Base-by-base conservation (phyloP, 2,329 filamentous ascomycete genomes). In the Cladosporium austrohemisphaericum region DNA sequence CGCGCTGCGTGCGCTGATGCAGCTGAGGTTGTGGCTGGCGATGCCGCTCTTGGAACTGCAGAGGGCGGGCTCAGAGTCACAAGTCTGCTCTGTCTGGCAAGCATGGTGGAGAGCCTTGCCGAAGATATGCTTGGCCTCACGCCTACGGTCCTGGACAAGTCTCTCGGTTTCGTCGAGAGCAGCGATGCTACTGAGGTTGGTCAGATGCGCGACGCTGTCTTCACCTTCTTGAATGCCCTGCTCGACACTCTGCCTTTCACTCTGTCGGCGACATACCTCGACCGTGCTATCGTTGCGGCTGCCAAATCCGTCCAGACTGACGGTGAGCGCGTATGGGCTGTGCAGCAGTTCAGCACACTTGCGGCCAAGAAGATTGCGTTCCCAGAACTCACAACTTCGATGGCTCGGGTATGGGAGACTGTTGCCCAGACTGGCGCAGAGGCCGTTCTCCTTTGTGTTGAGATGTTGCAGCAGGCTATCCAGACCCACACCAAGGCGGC, bases 211-310 rank as follows among this genome's bases (percentile, higher is more conserved):
- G 88, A 92, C 59, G 89, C 92, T 3, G 81, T 83, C 7, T 95
- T 87, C 67, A 79, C 87, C 0, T 83, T 97, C 51, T 75, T 96
- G 53, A 85, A 83, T 40, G 80, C 89, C 6, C 75, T 96, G 36
- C 80, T 92, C 10, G 84, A 93, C 57, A 82, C 93, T 59, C 73
- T 97, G 20, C 89, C 92, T 1, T 96, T 88, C 70, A 95, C 97
- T 83, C 76, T 97, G 53, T 88, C 89, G 9, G 81, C 80, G 1
- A 76, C 79, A 4, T 84, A 92, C 58, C 69, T 97, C 9, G 82
- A 87, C 54, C 80, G 78, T 41, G 77, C 95, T 38, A 70, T 97
- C 20, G 71, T 76, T 11, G 76, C 88, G 9, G 91, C 88, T 4
- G 86, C 85, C 64, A 74, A 76, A 41, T 93, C 89, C 38, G 83